Evolutionary conservation across 2,329 filamentous ascomycete genomes (phyloP).

Genomic region (Ustulina deusta): DNA sequence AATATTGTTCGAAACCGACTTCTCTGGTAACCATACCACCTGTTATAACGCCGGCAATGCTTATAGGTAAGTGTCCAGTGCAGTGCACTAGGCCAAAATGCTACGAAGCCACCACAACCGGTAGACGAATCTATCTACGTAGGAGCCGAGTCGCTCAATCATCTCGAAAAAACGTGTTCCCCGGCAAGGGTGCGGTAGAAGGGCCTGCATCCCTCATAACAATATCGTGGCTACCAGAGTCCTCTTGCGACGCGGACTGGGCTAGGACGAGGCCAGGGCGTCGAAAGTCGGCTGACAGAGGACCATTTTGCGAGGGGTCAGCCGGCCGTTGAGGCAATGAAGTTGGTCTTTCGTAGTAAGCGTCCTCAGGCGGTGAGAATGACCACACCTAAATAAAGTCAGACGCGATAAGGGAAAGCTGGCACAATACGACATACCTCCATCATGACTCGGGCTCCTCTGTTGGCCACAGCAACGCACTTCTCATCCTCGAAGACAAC

Average conservation of each 20-base stretch:
- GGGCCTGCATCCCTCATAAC: conserved; percentile 69
- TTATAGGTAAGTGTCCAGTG: conserved; percentile 40
- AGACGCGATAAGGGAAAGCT: conserved; percentile 43
- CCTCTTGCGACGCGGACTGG: conserved; percentile 45
- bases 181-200: conserved; percentile 64
- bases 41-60: conserved; percentile 50
- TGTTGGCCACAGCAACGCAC: conserved; percentile 92
- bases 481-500: conserved; percentile 99
- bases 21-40: conserved; percentile 44
- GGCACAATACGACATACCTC: conserved; percentile 73
- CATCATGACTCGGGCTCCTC: conserved; percentile 91
- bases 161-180: conserved; percentile 65
- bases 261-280: conserved; percentile 45
- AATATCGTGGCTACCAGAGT: conserved; percentile 59
- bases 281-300: conserved; percentile 61
- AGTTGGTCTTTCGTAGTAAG: conserved; percentile 65
- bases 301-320: conserved; percentile 61
- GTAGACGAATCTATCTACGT: conserved; percentile 8
- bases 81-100: conserved; percentile 38
- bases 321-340: conserved; percentile 61
- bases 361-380: conserved; percentile 86
- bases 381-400: conserved; percentile 81
- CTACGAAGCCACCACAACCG: conserved; percentile 26
- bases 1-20: conserved; percentile 39
- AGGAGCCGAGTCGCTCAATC: conserved; percentile 46